These are phyloP conservation scores for Herpotrichia juniperi DNA, from an alignment of 2,329 filamentous ascomycete species.

Conservation along the genomic window DNA sequence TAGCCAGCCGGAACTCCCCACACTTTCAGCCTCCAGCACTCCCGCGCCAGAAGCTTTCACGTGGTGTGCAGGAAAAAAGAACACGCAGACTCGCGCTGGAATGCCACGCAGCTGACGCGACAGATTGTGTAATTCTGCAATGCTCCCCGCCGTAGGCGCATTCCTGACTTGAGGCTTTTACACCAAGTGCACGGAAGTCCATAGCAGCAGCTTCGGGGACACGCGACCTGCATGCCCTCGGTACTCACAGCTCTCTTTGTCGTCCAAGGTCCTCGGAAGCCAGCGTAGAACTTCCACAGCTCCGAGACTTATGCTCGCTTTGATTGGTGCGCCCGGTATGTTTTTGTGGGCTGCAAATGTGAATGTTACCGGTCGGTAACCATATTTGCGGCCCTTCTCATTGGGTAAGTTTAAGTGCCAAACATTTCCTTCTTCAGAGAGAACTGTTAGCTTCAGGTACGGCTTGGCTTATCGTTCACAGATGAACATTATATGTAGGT, in stretches of 20 bases:
- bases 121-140: constrained; percentile 16
- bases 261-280: constrained; percentile 2
- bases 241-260: constrained; percentile 4
- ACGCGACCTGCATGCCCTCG: constrained; percentile 11
- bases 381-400: not conserved
- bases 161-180: too few species aligned
- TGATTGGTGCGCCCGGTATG: not conserved
- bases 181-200: not conserved
- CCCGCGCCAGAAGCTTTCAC: constrained; percentile 23
- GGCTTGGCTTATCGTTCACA: too few species aligned
- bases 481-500: not conserved
- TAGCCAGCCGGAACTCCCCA: constrained; percentile 27
- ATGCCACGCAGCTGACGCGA: constrained; percentile 24
- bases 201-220: constrained; percentile 25
- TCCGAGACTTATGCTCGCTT: constrained; percentile 17
- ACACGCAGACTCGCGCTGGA: not conserved
- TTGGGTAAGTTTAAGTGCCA: not conserved
- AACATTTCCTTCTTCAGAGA: too few species aligned
- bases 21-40: constrained; percentile 30
- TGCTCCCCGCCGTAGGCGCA: not conserved
- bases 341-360: not conserved
- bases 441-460: too few species aligned
- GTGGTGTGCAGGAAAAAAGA: constrained; percentile 28
- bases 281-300: constrained; percentile 22
- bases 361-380: not conserved